phyloP scores from a whole-genome alignment of 1,139 yeast genomes.

The Keqinozyma sinolaborantium region DNA sequence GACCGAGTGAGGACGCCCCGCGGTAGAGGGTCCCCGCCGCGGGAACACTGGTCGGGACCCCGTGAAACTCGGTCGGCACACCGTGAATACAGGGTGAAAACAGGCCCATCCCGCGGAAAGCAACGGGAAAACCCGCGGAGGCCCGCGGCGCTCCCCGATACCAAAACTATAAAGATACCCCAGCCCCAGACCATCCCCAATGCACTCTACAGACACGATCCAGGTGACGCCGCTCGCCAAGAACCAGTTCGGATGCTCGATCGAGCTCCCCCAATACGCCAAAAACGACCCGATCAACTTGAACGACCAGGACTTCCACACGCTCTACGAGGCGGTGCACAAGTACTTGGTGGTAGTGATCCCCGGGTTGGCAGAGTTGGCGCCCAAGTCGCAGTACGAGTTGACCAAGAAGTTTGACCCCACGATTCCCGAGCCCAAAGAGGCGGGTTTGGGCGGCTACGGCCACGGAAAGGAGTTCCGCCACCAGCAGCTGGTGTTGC shows the following conservation, averaged over 20 bases:
- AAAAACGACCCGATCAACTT: constrained; percentile 71
- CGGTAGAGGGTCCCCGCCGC: constrained; percentile 1
- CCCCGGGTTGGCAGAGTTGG: constrained; percentile 61
- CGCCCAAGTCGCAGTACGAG: constrained; percentile 71
- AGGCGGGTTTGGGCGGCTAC: constrained; percentile 50
- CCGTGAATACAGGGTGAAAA: not conserved
- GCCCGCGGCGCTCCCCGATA: no score
- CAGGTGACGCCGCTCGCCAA: constrained; percentile 46
- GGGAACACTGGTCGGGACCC: constrained; percentile 2
- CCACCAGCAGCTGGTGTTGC: constrained; percentile 70
- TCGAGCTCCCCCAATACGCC: constrained; percentile 62
- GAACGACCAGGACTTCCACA: constrained; percentile 58
- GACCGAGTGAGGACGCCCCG: constrained; percentile 2
- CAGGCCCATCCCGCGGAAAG: not conserved
- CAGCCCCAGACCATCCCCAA: no score
- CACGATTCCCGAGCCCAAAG: constrained; percentile 49
- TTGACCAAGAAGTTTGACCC: constrained; percentile 79
- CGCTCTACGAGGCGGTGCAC: constrained; percentile 62
- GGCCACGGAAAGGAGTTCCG: constrained; percentile 87
- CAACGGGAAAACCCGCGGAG: no score
- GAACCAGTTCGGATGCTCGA: constrained; percentile 64
- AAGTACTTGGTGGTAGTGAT: constrained; percentile 68
- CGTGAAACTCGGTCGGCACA: not conserved
- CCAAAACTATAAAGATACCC: no score
- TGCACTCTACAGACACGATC: constrained; percentile 19